Conservation (phyloP, 495 filamentous ascomycete genomes). For the Penicillium verhagenii region DNA sequence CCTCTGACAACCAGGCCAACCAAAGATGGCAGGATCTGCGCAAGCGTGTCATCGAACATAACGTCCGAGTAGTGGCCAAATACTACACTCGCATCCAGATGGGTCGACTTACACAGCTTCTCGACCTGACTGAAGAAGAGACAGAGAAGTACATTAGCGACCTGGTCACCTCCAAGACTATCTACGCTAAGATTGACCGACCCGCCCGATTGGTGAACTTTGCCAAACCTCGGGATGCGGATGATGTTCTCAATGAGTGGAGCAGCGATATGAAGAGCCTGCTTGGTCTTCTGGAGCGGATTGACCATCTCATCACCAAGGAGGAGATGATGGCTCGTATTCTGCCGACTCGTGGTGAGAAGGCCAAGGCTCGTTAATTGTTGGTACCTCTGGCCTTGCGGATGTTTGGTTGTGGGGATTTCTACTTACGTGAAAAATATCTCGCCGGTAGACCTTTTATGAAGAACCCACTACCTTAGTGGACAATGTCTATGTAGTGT, state of each 20-base stretch:
- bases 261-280: slow-evolving; percentile 98
- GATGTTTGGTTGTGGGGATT: slow-evolving; percentile 13
- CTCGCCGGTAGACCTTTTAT: slow-evolving; percentile 34
- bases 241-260: slow-evolving; percentile 98
- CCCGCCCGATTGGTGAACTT: slow-evolving; percentile 90
- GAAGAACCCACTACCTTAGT: slow-evolving; percentile 8
- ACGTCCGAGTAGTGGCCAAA: slow-evolving; percentile 93
- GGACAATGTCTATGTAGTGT: not conserved
- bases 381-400: slow-evolving; percentile 5
- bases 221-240: slow-evolving; percentile 89
- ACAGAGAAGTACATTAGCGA: slow-evolving; percentile 97
- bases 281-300: slow-evolving; percentile 84
- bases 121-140: slow-evolving; percentile 91
- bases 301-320: slow-evolving; percentile 98
- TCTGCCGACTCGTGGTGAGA: slow-evolving; percentile 64
- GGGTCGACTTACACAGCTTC: slow-evolving; percentile 78
- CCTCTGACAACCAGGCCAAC: slow-evolving; percentile 70
- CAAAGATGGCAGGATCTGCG: slow-evolving; percentile 89
- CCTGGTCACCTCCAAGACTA: slow-evolving; percentile 91
- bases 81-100: slow-evolving; percentile 98
- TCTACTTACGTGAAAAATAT: slow-evolving; percentile 33
- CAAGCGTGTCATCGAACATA: slow-evolving; percentile 98
- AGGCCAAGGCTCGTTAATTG: slow-evolving; percentile 45
- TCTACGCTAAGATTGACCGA: slow-evolving; percentile 96
- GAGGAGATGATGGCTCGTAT: slow-evolving; percentile 99